These are phyloP conservation scores for Fusarium odoratissimum DNA, from an alignment of 2,329 filamentous ascomycete genomes.

Conservation along the genomic window DNA sequence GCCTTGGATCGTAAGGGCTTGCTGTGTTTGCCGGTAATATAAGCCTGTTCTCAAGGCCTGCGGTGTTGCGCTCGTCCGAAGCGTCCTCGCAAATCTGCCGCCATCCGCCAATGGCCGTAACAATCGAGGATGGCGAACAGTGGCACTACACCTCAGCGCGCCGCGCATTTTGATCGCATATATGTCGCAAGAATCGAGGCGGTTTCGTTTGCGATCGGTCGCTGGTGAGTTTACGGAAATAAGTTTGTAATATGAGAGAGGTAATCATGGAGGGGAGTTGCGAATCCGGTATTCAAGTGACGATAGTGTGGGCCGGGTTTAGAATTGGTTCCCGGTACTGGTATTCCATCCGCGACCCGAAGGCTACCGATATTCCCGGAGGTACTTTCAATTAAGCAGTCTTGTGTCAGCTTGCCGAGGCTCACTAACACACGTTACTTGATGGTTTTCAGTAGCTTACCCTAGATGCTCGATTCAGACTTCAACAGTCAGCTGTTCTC, in stretches of 20 bases:
- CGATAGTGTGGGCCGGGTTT: constrained; percentile 44
- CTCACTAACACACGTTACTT: constrained; percentile 33
- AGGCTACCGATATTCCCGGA: constrained; percentile 33
- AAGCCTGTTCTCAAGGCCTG: constrained; percentile 10
- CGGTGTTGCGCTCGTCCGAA: constrained; percentile 39
- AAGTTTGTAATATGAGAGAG: constrained; percentile 8
- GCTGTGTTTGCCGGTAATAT: constrained; percentile 10
- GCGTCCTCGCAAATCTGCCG: constrained; percentile 33
- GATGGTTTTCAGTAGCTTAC: constrained; percentile 18
- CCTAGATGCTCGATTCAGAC: constrained; percentile 23
- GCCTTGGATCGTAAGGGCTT: not conserved
- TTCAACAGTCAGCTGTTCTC: constrained; percentile 4
- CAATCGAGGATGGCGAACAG: constrained; percentile 28
- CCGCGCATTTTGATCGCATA: constrained; percentile 34
- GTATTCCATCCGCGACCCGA: constrained; percentile 27
- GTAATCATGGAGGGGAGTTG: constrained; percentile 37
- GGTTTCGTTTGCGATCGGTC: constrained; percentile 2
- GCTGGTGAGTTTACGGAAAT: constrained; percentile 15
- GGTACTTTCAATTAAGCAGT: constrained; percentile 40
- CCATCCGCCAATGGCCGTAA: constrained; percentile 24
- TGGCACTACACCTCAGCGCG: constrained; percentile 31
- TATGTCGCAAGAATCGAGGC: constrained; percentile 3
- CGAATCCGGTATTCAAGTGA: constrained; percentile 43
- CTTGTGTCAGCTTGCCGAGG: constrained; percentile 10
- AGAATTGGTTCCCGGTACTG: constrained; percentile 42